Evolutionary conservation across 352 stramenopile genomes (phyloP).

Genomic region (Peronospora destructor): DNA sequence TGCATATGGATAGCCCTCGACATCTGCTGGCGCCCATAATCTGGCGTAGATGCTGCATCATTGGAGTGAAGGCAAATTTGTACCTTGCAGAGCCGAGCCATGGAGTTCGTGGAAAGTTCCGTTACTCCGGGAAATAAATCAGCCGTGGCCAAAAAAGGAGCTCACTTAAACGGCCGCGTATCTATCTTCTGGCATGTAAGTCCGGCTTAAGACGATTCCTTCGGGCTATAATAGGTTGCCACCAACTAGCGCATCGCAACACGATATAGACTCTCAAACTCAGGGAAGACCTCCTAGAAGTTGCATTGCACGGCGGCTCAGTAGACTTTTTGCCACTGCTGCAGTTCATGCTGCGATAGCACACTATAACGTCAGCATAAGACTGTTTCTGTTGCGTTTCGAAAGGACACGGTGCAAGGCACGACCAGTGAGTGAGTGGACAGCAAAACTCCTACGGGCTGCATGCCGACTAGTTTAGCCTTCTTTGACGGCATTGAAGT

Average conservation of each 20-base stretch:
- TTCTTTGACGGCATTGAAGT: background rate
- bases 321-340: background rate
- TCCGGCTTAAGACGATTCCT: background rate
- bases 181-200: slow-evolving; percentile 9
- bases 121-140: slow-evolving; percentile 17
- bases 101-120: slow-evolving; percentile 37
- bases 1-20: slow-evolving; percentile 10
- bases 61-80: slow-evolving; percentile 31
- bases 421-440: slow-evolving; percentile 15
- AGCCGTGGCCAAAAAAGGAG: slow-evolving; percentile 12
- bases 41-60: slow-evolving; percentile 18
- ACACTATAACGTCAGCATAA: slow-evolving; percentile 11
- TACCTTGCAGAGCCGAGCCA: slow-evolving; percentile 10
- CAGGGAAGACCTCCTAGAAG: background rate
- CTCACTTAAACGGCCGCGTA: slow-evolving; percentile 12
- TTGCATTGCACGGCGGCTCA: background rate
- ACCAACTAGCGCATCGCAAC: background rate
- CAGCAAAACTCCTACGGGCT: background rate
- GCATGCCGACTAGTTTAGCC: background rate
- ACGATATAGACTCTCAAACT: background rate
- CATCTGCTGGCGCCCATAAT: slow-evolving; percentile 16
- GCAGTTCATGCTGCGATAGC: background rate
- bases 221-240: background rate
- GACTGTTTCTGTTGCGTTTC: slow-evolving; percentile 16
- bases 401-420: slow-evolving; percentile 12